Evolutionary conservation across 208 protist species (phyloP).

Genomic region (Trypanosoma lewisi): DNA sequence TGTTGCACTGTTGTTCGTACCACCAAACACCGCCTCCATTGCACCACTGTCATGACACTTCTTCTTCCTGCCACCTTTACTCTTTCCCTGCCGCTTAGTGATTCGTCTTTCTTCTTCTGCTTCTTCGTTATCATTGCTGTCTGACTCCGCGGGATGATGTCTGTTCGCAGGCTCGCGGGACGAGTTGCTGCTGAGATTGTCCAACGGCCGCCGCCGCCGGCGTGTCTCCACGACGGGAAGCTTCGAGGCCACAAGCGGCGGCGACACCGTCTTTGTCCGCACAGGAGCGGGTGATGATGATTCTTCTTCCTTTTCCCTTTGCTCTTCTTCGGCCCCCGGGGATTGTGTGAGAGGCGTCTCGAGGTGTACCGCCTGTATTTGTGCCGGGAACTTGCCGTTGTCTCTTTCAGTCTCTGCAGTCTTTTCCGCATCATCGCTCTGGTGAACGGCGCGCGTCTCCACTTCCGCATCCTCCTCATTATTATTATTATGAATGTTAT

Average conservation of each 20-base stretch:
- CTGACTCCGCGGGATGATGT: not conserved
- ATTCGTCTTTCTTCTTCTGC: not conserved
- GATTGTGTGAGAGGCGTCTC: conserved; percentile 1
- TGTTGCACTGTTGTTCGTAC: not conserved
- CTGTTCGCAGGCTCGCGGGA: not conserved
- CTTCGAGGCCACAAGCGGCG: not conserved
- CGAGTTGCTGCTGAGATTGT: not conserved
- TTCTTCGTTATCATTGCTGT: not conserved
- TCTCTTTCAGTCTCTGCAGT: not conserved
- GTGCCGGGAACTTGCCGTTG: not conserved
- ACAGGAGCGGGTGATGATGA: not conserved
- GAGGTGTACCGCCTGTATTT: not conserved
- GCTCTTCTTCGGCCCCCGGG: not conserved
- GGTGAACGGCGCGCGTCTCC: not conserved
- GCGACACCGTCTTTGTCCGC: not conserved
- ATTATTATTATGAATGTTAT: conserved; percentile 6
- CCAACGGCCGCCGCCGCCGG: not conserved
- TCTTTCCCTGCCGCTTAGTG: too few relatives aligned
- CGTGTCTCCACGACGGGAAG: not conserved
- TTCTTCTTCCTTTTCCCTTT: not conserved
- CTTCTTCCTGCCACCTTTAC: not conserved
- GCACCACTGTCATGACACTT: not conserved
- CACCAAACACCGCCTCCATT: not conserved
- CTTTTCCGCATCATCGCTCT: not conserved
- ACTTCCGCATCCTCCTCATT: not conserved